Evolutionary conservation across 108 stramenopile genomes (phyloP).

Genomic region (Nitzschia putrida): DNA sequence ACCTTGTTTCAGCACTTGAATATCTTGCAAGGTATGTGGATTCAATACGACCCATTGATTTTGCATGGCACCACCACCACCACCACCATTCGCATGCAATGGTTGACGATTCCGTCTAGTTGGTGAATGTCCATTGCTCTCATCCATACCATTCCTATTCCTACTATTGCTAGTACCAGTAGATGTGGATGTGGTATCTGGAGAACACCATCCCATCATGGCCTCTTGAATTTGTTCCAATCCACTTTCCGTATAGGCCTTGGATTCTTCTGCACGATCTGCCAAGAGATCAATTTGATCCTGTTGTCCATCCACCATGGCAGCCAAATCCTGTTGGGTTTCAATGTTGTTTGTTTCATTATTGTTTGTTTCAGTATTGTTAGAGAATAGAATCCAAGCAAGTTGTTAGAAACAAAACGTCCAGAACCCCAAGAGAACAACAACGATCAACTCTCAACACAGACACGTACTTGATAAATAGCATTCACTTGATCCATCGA

Average conservation of each 20-base stretch:
- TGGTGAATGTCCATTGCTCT: too few relatives aligned
- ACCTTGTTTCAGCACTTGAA: slow-evolving; percentile 21
- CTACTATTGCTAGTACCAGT: not conserved
- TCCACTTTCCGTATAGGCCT: slow-evolving; percentile 52
- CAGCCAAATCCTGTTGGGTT: slow-evolving; percentile 66
- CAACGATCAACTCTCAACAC: too few relatives aligned
- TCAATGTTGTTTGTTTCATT: not conserved
- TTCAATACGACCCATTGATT: slow-evolving; percentile 22
- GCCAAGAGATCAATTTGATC: slow-evolving; percentile 75
- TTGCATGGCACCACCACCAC: not conserved
- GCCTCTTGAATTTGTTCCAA: slow-evolving; percentile 27
- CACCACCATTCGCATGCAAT: not conserved
- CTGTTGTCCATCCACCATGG: slow-evolving; percentile 75
- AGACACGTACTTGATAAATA: slow-evolving; percentile 27
- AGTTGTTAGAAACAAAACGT: not conserved
- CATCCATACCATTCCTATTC: too few relatives aligned
- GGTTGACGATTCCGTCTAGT: not conserved
- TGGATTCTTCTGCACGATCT: slow-evolving; percentile 56
- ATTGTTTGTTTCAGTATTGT: too few relatives aligned
- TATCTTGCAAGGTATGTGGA: slow-evolving; percentile 33
- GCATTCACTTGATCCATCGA: slow-evolving; percentile 29
- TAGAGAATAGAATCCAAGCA: not conserved
- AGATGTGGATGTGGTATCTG: not conserved
- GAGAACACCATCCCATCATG: not conserved
- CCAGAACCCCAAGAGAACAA: not conserved